Base-by-base conservation (phyloP, 306 rosid genomes). In the Senna tora region DNA sequence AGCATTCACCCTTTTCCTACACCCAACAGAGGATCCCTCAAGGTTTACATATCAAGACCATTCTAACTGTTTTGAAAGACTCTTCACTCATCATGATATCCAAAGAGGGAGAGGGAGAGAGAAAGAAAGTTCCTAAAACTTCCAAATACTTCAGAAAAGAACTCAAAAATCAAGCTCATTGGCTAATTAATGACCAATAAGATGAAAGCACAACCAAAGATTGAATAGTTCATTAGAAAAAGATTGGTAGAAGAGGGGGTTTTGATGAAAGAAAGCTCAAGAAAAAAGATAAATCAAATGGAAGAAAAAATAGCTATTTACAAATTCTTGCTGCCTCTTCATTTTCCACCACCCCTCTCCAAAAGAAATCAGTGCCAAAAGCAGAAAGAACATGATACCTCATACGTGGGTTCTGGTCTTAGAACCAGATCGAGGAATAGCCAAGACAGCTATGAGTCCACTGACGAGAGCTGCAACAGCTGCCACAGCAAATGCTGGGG, bases 401-500 rank as follows among this genome's bases (percentile, higher is more conserved):
- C 90, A 91, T 76, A 81, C 82, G 56, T 75, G 80, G 69, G 71
- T 74, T 86, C 96, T 82, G 73, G 89, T 80, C 84, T 87, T 95
- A 53, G 88, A 75, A 76, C 88, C 68, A 49, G 97, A 84, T 59
- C 89, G 92, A 8, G 96, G 93, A 78, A 95, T 89, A 46, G 99
- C 99, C 88, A 95, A 80, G 79, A 95, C 56, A 81, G 97, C 90
- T 69, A 88, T 46, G 66, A 92, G 85, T 73, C 99, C 97, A 72
- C 97, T 84, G 49, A 89, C 81, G 77, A 91, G 84, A 89, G 89
- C 89, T 84, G 99, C 87, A 89, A 79, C 75, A 59, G 92, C 92
- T 57, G 90, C 96, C 81, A 94, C 95, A 5, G 79, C 96, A 63
- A 95, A 88, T 77, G 99, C 99, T 71, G 99, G 96, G 66, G 93